Conservation (phyloP, 345 rosid species). For the Melaleuca alternifolia region DNA sequence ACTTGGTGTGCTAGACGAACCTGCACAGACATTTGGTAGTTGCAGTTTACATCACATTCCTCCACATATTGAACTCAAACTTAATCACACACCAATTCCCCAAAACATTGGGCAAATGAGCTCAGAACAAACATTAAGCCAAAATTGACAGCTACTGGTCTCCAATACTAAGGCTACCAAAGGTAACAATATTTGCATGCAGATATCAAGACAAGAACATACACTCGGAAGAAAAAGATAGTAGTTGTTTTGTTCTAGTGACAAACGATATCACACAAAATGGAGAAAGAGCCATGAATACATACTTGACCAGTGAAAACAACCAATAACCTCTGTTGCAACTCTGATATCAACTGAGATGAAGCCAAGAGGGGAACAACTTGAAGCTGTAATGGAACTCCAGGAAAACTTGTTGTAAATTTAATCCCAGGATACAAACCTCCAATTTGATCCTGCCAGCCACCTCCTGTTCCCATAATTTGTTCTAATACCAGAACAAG, state of each 20-base stretch:
- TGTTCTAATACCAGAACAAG: conserved; percentile 89
- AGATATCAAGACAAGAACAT: neutral
- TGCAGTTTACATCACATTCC: neutral
- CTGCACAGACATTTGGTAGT: conserved; percentile 19
- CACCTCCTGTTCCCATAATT: conserved; percentile 99
- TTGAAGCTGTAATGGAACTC: conserved; percentile 82
- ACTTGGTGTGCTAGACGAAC: conserved; percentile 93
- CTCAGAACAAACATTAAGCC: neutral
- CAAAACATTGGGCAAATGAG: neutral
- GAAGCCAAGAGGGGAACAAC: conserved; percentile 73
- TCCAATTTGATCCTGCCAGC: conserved; percentile 99
- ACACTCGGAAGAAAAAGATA: neutral
- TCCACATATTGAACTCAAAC: neutral
- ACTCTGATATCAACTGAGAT: conserved; percentile 43
- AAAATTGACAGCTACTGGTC: neutral
- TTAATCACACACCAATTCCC: neutral
- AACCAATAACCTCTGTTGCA: conserved; percentile 73
- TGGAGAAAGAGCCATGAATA: neutral
- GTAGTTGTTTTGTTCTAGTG: neutral
- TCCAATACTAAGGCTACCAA: neutral
- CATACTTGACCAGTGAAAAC: conserved; percentile 96
- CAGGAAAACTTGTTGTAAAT: conserved; percentile 83
- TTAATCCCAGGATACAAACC: conserved; percentile 90
- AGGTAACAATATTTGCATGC: neutral
- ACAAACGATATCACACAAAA: neutral